Evolutionary conservation across 75 land plant genomes (phyloP).

Genomic region (Isoetes taiwanensis): DNA sequence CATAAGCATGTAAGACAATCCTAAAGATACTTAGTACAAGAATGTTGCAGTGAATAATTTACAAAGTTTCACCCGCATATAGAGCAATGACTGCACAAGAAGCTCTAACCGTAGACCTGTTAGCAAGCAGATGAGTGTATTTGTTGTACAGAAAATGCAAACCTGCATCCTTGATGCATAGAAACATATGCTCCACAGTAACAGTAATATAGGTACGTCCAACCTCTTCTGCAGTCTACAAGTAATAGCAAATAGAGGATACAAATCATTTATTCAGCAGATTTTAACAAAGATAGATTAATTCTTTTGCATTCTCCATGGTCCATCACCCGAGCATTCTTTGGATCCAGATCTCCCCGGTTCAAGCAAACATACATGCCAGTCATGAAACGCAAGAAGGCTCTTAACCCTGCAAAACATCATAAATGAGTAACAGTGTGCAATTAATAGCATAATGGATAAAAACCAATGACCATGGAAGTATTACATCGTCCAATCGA

Average conservation of each 20-base stretch:
- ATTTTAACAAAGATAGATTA: not conserved
- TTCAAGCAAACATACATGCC: slow-evolving; percentile 91
- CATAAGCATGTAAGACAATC: not conserved
- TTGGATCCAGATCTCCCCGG: slow-evolving; percentile 83
- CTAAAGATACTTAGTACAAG: slow-evolving; percentile 21
- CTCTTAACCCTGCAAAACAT: slow-evolving; percentile 79
- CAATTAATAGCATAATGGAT: too few species aligned
- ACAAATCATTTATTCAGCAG: too few species aligned
- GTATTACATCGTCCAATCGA: not conserved
- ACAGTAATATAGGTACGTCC: slow-evolving; percentile 64
- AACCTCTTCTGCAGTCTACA: slow-evolving; percentile 62
- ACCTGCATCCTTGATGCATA: slow-evolving; percentile 92
- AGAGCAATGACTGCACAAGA: slow-evolving; percentile 73
- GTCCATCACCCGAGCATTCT: slow-evolving; percentile 36
- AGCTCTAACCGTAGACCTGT: slow-evolving; percentile 92
- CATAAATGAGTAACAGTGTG: too few species aligned
- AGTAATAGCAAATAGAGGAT: too few species aligned
- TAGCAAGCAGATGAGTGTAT: not conserved
- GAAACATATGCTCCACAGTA: slow-evolving; percentile 83
- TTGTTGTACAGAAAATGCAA: slow-evolving; percentile 7
- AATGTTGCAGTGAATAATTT: too few species aligned
- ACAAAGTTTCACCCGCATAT: too few species aligned
- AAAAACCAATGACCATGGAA: not conserved
- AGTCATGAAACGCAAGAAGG: slow-evolving; percentile 95
- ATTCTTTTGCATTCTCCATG: not conserved